Base-by-base conservation (phyloP, 2,329 filamentous ascomycete genomes). In the Alternaria dauci region DNA sequence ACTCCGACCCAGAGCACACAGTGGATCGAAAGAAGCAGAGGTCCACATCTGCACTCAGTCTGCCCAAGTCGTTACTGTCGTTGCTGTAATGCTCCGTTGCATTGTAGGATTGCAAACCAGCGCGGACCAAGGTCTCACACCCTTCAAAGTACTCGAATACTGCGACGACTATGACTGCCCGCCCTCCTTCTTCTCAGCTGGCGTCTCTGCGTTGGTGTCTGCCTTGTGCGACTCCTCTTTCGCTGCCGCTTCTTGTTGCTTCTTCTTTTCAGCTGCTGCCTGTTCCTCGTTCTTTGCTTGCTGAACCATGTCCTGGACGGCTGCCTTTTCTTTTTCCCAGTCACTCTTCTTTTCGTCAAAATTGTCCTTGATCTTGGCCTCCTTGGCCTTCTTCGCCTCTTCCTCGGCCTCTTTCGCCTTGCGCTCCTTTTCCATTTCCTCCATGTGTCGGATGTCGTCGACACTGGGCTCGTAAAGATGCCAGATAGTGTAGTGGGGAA, bases 381-480 rank as follows among this genome's bases (percentile, higher is more conserved):
- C 83, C 57, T 88, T 87, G 62, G 93, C 90, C 25, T 87, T 86
- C 73, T 90, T 89, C 62, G 90, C 88, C 68, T 87, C 86, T 74
- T 96, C 92, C 77, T 95, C 93, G 30, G 88, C 86, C 78, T 97
- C 94, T 48, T 89, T 90, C 26, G 88, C 88, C 65, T 91, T 85
- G 56, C 91, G 88, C 76, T 98, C 94, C 66, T 89, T 85, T 76
- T 98, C 94, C 94, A 98, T 97, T 80, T 97, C 93, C 87, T 94
- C 94, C 95, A 99, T 99, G 75, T 98, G 95, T 61, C 91, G 89
- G 65, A 98, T 92, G 73, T 99, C 95, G 74, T 99, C 95, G 16
- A 97, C 92, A 72, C 93, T 97, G n/a, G 95, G 95, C 80, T 99
- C 95, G 82, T 99, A 99, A 73, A 99, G 85, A 89, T 99, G 95